Evolutionary conservation across 2,329 filamentous ascomycete species (phyloP), one percentile per base, ranked within the genome.

Genomic region (Dactylellina leptospora): DNA sequence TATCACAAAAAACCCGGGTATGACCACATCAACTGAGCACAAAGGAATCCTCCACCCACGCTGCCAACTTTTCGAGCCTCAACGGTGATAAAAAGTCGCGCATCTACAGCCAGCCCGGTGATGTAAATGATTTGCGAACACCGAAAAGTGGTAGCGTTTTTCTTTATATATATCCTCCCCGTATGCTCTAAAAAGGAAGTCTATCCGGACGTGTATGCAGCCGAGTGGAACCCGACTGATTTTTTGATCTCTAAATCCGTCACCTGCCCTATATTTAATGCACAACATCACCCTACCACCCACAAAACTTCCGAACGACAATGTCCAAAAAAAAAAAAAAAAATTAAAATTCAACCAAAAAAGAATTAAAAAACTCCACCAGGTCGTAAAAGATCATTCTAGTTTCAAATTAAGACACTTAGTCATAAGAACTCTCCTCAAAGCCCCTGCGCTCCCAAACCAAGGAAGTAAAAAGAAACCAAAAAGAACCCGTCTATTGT

Each of bases 371-470:
- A n/a, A 42, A 42, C n/a, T n/a, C n/a, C n/a, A n/a, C n/a, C n/a
- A n/a, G n/a, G n/a, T n/a, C n/a, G n/a, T n/a, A 47, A 56, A 36
- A 45, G 23, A 54, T 48, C 33, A 36, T 47, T 20, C 4, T 47
- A 23, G 64, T 71, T 71, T 71, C 64, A 71, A 38, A 44, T 27
- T 38, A 51, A 71, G 64, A 71, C 64, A 71, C 8, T 2, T 36
- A 55, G 64, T 71, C 64, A 71, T 50, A 56, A 51, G 56, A 44
- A 28, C 55, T 27, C 2, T 42, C 10, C 30, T 48, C n/a, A n/a
- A 53, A 44, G 50, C 58, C 42, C 61, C 42, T 40, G 18, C 16
- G n/a, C n/a, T n/a, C n/a, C n/a, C n/a, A n/a, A n/a, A n/a, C n/a
- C n/a, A n/a, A n/a, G n/a, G n/a, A n/a, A n/a, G n/a, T n/a, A n/a